Evolutionary conservation across 2,329 filamentous ascomycete species (phyloP).

Genomic region (Botrytis cinerea): DNA sequence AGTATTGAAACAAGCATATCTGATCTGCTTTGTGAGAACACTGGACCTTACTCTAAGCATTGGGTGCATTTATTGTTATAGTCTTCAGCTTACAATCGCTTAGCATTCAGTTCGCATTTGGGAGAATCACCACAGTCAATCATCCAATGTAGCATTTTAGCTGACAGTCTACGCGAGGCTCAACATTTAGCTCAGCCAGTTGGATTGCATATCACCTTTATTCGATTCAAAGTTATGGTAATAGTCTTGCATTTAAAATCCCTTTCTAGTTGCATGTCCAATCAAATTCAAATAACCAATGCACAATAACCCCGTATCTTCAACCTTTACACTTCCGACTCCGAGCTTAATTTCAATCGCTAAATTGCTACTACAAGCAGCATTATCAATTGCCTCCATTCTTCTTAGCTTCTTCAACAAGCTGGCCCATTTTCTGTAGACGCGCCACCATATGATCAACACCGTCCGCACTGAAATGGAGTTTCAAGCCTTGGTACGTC

Average conservation of each 20-base stretch:
- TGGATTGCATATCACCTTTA: neutral
- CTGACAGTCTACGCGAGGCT: neutral
- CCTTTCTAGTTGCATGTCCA: neutral
- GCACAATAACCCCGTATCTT: neutral
- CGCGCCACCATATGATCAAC: slow-evolving; percentile 11
- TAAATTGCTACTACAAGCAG: neutral
- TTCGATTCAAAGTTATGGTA: neutral
- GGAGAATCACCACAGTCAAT: neutral
- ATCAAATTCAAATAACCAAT: neutral
- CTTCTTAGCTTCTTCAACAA: neutral
- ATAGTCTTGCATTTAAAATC: neutral
- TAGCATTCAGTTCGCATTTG: neutral
- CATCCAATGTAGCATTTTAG: neutral
- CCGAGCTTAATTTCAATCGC: neutral
- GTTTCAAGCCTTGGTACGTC: slow-evolving; percentile 28
- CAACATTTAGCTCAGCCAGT: neutral
- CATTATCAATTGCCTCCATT: neutral
- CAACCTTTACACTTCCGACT: too few relatives aligned
- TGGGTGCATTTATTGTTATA: neutral
- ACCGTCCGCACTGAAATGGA: slow-evolving; percentile 33
- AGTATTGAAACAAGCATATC: neutral
- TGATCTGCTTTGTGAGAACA: neutral
- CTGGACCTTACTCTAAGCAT: too few relatives aligned
- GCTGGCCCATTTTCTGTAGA: neutral
- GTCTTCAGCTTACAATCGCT: neutral